Evolutionary conservation across 345 rosid species (phyloP), one percentile per base, ranked within the genome.

Genomic region (Limnanthes douglasii): DNA sequence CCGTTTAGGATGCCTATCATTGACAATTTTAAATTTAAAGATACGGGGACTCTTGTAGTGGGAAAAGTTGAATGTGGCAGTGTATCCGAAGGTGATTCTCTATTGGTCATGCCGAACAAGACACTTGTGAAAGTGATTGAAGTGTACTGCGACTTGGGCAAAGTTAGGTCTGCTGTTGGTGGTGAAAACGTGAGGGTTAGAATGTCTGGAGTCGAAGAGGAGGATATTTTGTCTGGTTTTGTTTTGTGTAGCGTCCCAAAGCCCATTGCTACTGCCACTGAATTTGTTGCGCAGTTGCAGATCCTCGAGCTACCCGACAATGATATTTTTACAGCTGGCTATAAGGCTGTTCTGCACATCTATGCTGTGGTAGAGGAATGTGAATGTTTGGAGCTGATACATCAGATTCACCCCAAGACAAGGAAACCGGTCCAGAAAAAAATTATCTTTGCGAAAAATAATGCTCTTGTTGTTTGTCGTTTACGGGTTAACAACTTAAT

Each of bases 1-100:
- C 96, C 98, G 46, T 77, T 90, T 45, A 80, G 96, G 98, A 64
- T 90, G 96, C 94, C 98, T 32, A 70, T 90, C 18, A 61, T 90
- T 64, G 98, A 84, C 77, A n/a, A n/a, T n/a, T n/a, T n/a, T n/a
- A 90, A 84, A 47, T 90, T 79, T 63, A 90, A 90, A 61, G 98
- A 90, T 57, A 80, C 84, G 94, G 98, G 98, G 39, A 90, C 98
- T 29, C 84, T 79, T 58, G 79, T 80, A 12, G 84, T 90, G 98
- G 98, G 98, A 25, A 90, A 84, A 55, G 72, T 77, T 21, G 98
- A 90, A 73, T 72, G 82, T 44, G 98, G 98, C 35, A 90, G 73
- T 56, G 62, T 80, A 30, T 37, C 58, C 13, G 98, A 90, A 61
- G 94, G 95, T 13, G 94, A 90, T 53, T 50, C 96, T 34, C 43